Base-by-base conservation (phyloP, 2,329 filamentous ascomycete genomes). In the Blastomyces gilchristii region DNA sequence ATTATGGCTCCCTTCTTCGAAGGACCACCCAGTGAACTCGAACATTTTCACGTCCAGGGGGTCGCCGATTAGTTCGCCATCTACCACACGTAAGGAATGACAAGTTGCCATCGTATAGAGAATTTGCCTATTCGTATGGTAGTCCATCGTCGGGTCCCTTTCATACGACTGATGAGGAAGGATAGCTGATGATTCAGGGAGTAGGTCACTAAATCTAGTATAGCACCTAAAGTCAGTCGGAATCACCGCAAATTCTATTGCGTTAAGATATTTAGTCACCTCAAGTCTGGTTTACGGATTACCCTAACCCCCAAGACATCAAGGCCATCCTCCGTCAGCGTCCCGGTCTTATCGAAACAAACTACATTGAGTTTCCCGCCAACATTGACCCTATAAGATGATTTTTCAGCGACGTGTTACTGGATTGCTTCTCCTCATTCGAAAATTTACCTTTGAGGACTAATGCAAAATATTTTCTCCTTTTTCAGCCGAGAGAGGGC, bases 41-140 rank as follows among this genome's bases (percentile, higher is more conserved):
- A 99, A 99, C 94, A 99, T 99, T 73, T 97, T 97, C 63, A 97
- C 81, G 73, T 99, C 94, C 1, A 99, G 80, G 4, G 95, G 94
- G 71, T 99, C 94, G 0, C 94, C 94, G 43, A 99, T 83, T 50
- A 97, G 83, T 72, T 97, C 91, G 58, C 85, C 88, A 65, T 97
- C 92, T 18, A 99, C 87, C 12, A 88, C 84, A 57, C 92, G 85
- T 9, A 99, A 81, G 0, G 93, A 96, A 74, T 99, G 94, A 64
- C 94, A 99, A 0, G 94, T 99, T 9, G 94, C 91, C 94, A 99
- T 99, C 0, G 91, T 92, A 72, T 94, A 92, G 2, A 97, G 79
- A 14, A 89, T 89, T 7, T 89, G 89, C 68, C 85, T 85, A 69
- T 87, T 84, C 12, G 81, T 79, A 57, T 81, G 77, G 67, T 85